phyloP scores from a whole-genome alignment of 2,329 filamentous ascomycete genomes.

The Stagonosporopsis chrysanthemi region DNA sequence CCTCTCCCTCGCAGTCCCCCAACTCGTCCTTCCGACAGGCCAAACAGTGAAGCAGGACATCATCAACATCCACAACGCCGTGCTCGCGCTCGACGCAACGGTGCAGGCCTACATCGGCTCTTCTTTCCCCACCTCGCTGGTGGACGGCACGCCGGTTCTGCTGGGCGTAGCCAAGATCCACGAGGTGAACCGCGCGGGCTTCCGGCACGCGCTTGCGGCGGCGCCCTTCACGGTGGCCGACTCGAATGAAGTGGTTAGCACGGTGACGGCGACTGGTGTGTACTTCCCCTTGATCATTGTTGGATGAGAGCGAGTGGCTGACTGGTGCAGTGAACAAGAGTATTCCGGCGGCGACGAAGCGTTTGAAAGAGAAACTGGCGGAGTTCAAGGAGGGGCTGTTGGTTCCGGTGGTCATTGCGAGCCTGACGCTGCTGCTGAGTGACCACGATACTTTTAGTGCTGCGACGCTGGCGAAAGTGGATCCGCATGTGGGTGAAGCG shows the following conservation, averaged over 20 bases:
- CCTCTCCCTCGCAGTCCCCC: slow-evolving; percentile 5
- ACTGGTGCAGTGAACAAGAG: slow-evolving; percentile 16
- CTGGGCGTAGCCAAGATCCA: slow-evolving; percentile 29
- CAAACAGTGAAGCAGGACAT: slow-evolving; percentile 24
- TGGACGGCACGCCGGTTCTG: slow-evolving; percentile 25
- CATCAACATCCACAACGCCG: slow-evolving; percentile 28
- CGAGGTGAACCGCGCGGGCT: slow-evolving; percentile 26
- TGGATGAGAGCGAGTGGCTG: neutral
- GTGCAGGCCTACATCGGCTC: slow-evolving; percentile 15
- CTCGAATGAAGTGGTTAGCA: slow-evolving; percentile 15
- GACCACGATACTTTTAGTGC: slow-evolving; percentile 32
- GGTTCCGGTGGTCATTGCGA: slow-evolving; percentile 20
- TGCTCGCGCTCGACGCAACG: slow-evolving; percentile 21
- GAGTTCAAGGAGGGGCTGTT: slow-evolving; percentile 23
- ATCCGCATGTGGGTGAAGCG: slow-evolving; percentile 11
- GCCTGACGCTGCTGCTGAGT: slow-evolving; percentile 21
- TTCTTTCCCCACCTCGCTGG: slow-evolving; percentile 15
- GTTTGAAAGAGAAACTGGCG: slow-evolving; percentile 20
- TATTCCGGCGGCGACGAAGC: slow-evolving; percentile 21
- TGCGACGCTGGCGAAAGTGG: slow-evolving; percentile 18
- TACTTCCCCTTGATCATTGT: too few species aligned
- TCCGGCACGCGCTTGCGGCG: slow-evolving; percentile 21
- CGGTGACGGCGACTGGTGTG: slow-evolving; percentile 23
- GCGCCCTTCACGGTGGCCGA: slow-evolving; percentile 18
- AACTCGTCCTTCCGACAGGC: slow-evolving; percentile 17